A percentile compares a stretch with the other conserved stretches of the same genome.
These are phyloP conservation scores for Penstemon davidsonii DNA, from an alignment of 257 asterid species.

Conservation along the genomic window DNA sequence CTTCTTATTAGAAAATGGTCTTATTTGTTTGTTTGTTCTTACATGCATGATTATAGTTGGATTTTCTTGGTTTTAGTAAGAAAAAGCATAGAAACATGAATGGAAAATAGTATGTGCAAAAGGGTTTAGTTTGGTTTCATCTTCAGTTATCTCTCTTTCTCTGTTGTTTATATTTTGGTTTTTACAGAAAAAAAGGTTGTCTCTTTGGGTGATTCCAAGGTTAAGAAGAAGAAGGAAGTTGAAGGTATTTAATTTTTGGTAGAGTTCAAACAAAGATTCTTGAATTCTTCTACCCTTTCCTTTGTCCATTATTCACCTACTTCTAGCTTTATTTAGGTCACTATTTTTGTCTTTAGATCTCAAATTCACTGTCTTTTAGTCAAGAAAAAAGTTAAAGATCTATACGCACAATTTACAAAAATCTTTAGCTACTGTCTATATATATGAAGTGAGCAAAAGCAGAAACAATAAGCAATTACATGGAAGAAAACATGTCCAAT, in stretches of 20 bases:
- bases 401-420: constrained; percentile 1
- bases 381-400: constrained; percentile 39
- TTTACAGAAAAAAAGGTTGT: constrained; percentile 54
- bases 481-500: constrained; percentile 88
- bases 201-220: constrained; percentile 82
- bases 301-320: constrained; percentile 57
- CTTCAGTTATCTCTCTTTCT: constrained; percentile 1
- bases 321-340: constrained; percentile 48
- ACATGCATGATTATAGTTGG: constrained; percentile 63
- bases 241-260: constrained; percentile 28
- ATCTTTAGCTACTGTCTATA: too few species aligned
- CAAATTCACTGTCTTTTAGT: constrained; percentile 38
- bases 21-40: constrained; percentile 48
- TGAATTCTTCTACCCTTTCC: constrained; percentile 28
- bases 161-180: constrained; percentile 11
- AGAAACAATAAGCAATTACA: background rate
- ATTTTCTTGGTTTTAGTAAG: constrained; percentile 68
- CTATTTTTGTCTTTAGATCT: constrained; percentile 62
- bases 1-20: constrained; percentile 26
- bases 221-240: constrained; percentile 40
- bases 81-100: constrained; percentile 31
- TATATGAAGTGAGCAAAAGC: too few species aligned
- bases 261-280: constrained; percentile 50
- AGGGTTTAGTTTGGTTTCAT: background rate
- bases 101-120: background rate